Evolutionary conservation across 2,329 filamentous ascomycete genomes (phyloP), one percentile per base, ranked within the genome.

Genomic region (Pyricularia sp.): DNA sequence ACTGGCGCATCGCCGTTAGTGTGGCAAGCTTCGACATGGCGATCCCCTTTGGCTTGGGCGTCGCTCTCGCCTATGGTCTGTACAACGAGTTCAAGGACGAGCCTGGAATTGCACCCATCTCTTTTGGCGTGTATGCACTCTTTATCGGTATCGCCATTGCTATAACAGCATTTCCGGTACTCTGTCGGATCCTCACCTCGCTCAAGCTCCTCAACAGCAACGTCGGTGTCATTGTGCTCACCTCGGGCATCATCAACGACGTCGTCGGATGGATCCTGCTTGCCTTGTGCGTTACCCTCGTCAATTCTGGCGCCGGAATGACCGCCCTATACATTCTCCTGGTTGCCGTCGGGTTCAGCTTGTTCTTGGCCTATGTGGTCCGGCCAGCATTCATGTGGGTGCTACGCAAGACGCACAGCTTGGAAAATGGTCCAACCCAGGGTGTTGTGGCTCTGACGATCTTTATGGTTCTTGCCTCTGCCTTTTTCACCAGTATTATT

Each of bases 71-170:
- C 2, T 92, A 86, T 74, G 92, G 92, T 0, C 75, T 96, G 12
- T 96, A 91, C 71, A 77, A 92, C 66, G 75, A 92, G 65, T 96
- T 96, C 70, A 79, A 79, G 26, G 49, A 72, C 13, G 78, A 82
- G 33, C 68, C 71, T 3, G 74, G 60, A 19, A 62, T 75, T 49
- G 68, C 75, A 19, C 71, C 75, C 35, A 79, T 84, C 66, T 70
- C 74, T 22, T 84, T 84, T 66, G 80, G 79, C 60, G 77, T 81
- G 9, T 84, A 91, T 62, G 79, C 79, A 67, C 76, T 83, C 26
- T 97, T 97, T 73, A 90, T 97, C 68, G 93, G 92, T 75, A 93
- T 96, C 64, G 93, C 93, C 0, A 88, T 97, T 75, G 90, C 92
- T 30, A 97, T 97, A 70, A 97, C 93, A 1, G 91, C 85, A 9